Evolutionary conservation across 257 asterid genomes (phyloP), one percentile per base, ranked within the genome.

Genomic region (Rubia yunnanensis): DNA sequence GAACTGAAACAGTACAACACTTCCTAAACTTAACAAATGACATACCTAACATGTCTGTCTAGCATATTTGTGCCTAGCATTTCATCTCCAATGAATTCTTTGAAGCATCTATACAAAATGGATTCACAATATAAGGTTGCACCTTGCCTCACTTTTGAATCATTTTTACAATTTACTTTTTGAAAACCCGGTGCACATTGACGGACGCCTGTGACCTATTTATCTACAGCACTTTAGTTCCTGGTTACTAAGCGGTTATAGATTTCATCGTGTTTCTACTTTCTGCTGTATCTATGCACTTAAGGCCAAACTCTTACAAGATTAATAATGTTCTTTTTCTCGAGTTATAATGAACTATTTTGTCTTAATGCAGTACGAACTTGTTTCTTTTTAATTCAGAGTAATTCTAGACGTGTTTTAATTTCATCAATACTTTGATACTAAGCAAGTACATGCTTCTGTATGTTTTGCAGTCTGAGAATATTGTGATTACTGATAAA

Each of bases 401-500:
- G 9, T 56, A 7, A 6, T 36, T 32, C 11, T 4, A 23, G 14
- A 20, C 0, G 17, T 69, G 54, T 7, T 10, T 24, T 66, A 9
- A 26, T 50, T 7, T 32, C 41, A 48, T 11, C 53, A 31, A 66
- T 32, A 36, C 41, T 13, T 48, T 52, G 61, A 44, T 48, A 71
- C 64, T 71, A 65, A 63, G 52, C 36, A n/a, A 66, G 62, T 66
- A 74, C 61, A 71, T 20, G 11, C n/a, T 59, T 68, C 71, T 63
- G 57, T 58, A 52, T 70, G 68, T 69, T 62, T 72, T 79, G 84
- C 91, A 94, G 99, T 77, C 91, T 10, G 97, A 90, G 75, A 94
- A 84, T 79, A 77, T 77, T 48, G 74, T 83, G 86, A 88, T 90
- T 66, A 77, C 74, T 44, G 96, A 90, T 77, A 90, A 88, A 76